Percentiles rank a stretch among this genome's conserved stretches.
These are phyloP conservation scores for Graphium sp. DNA, from an alignment of 2,329 filamentous ascomycete species.

Conservation along the genomic window DNA sequence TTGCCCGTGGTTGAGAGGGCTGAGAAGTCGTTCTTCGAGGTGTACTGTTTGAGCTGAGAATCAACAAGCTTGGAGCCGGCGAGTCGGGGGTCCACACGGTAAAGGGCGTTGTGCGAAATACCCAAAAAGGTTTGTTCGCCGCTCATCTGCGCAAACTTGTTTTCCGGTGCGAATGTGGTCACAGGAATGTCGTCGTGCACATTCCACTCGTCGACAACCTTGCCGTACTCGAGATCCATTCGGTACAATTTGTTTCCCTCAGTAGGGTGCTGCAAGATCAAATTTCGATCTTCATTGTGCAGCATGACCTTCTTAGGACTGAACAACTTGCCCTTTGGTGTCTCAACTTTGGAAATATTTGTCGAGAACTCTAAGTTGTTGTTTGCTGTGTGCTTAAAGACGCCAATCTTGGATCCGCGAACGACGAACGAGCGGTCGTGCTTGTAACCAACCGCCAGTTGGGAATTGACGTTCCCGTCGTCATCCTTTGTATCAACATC, in stretches of 20 bases:
- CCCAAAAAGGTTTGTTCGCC: constrained; percentile 89
- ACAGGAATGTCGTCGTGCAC: constrained; percentile 92
- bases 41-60: constrained; percentile 85
- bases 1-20: constrained; percentile 88
- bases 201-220: constrained; percentile 98
- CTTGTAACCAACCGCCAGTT: constrained; percentile 91
- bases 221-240: constrained; percentile 96
- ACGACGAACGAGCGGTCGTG: constrained; percentile 95
- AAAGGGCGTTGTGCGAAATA: constrained; percentile 82
- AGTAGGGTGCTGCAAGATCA: constrained; percentile 69
- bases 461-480: constrained; percentile 78
- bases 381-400: constrained; percentile 90
- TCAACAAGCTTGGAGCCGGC: constrained; percentile 87
- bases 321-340: constrained; percentile 72
- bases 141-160: constrained; percentile 97
- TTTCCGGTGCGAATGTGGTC: constrained; percentile 82
- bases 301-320: constrained; percentile 95
- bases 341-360: constrained; percentile 91
- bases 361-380: constrained; percentile 93
- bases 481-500: constrained; percentile 50
- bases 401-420: constrained; percentile 91
- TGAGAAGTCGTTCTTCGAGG: constrained; percentile 94
- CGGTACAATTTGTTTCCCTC: constrained; percentile 86
- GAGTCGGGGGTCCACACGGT: constrained; percentile 82
- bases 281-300: constrained; percentile 74